These are phyloP conservation scores for Colletotrichum scovillei DNA, from an alignment of 2,329 filamentous ascomycete genomes.

Conservation along the genomic window DNA sequence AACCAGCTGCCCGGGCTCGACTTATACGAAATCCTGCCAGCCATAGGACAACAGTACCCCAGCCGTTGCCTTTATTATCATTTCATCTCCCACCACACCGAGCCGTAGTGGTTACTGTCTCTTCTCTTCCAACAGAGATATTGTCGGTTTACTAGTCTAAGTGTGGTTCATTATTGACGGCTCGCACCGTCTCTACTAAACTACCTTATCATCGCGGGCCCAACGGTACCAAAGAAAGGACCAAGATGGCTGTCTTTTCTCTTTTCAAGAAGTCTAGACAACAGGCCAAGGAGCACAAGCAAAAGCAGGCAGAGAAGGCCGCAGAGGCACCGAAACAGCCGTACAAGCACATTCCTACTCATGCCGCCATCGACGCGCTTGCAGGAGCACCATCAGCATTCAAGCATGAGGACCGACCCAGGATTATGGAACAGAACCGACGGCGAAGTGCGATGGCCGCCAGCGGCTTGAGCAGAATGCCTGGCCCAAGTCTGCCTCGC, in stretches of 20 bases:
- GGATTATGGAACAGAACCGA: slow-evolving; percentile 62
- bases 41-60: slow-evolving; percentile 12
- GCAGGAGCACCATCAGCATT: slow-evolving; percentile 64
- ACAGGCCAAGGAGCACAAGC: slow-evolving; percentile 65
- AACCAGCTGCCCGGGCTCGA: slow-evolving; percentile 27
- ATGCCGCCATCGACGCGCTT: slow-evolving; percentile 69
- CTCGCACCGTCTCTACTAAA: neutral
- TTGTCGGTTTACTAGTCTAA: neutral
- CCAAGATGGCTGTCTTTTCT: slow-evolving; percentile 68
- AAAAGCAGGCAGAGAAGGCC: slow-evolving; percentile 59
- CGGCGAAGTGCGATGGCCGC: slow-evolving; percentile 61
- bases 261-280: slow-evolving; percentile 63
- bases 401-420: slow-evolving; percentile 57
- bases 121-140: neutral
- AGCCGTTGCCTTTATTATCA: neutral
- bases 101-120: neutral
- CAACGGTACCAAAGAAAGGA: neutral
- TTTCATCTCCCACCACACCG: neutral
- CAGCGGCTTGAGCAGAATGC: slow-evolving; percentile 50
- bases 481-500: slow-evolving; percentile 50
- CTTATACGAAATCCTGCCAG: slow-evolving; percentile 17
- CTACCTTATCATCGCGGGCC: neutral
- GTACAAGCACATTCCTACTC: slow-evolving; percentile 71
- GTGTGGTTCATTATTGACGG: neutral
- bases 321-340: slow-evolving; percentile 52